Evolutionary conservation across 352 stramenopile genomes (phyloP).

Genomic region (Globisporangium solare): DNA sequence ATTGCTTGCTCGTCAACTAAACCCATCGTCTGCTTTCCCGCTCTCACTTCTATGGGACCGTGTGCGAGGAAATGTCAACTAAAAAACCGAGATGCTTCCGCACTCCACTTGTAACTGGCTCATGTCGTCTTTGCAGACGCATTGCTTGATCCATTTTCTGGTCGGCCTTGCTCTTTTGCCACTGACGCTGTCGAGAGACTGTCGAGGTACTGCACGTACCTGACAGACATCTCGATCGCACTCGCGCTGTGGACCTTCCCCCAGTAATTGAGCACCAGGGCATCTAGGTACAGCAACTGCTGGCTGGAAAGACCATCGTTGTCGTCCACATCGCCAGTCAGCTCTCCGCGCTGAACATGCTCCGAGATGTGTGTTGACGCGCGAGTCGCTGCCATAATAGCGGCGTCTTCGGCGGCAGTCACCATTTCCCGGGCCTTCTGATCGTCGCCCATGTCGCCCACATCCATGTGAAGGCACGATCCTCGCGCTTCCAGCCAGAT

Average conservation of each 20-base stretch:
- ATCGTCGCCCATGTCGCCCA: conserved; percentile 19
- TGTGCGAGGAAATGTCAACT: too few relatives aligned
- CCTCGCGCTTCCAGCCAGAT: conserved; percentile 65
- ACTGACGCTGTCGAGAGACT: conserved; percentile 7
- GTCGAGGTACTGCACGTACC: conserved; percentile 52
- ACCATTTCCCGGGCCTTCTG: conserved; percentile 17
- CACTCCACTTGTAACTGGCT: too few relatives aligned
- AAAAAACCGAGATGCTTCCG: too few relatives aligned
- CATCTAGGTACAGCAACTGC: conserved; percentile 61
- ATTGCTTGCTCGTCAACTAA: too few relatives aligned
- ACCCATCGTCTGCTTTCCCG: too few relatives aligned
- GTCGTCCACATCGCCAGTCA: conserved; percentile 5
- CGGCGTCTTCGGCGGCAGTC: conserved; percentile 18
- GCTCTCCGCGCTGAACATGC: conserved; percentile 28
- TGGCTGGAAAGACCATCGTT: conserved; percentile 27
- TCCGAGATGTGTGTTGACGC: conserved; percentile 20
- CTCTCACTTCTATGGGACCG: too few relatives aligned
- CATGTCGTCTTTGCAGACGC: too few relatives aligned
- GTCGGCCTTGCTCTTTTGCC: background rate
- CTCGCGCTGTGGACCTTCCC: conserved; percentile 25
- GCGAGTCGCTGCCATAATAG: conserved; percentile 13
- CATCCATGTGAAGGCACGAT: conserved; percentile 38
- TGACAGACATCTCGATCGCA: conserved; percentile 28
- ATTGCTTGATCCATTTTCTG: too few relatives aligned
- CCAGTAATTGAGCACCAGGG: conserved; percentile 54